Percentiles rank a stretch among this genome's conserved stretches.
Conservation (phyloP, 495 filamentous ascomycete species). For the Clavariopsis aquatica region DNA sequence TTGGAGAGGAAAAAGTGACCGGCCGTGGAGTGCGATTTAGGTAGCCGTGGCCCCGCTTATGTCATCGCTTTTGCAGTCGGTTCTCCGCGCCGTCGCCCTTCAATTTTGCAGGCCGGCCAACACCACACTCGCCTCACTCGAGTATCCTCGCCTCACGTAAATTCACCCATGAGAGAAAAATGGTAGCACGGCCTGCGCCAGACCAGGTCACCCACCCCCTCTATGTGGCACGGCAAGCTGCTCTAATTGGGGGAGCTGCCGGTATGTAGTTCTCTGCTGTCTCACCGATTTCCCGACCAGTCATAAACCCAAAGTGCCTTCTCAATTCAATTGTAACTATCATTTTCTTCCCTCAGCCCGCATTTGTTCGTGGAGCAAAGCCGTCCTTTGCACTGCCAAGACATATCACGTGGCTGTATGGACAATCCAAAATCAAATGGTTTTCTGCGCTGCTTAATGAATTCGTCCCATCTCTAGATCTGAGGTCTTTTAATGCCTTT, state of each 20-base stretch:
- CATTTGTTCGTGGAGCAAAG: neutral
- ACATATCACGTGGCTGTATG: neutral
- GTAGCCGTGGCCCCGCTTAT: slow-evolving; percentile 1
- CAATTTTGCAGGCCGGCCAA: neutral
- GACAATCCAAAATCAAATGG: neutral
- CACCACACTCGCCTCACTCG: neutral
- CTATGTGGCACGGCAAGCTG: slow-evolving; percentile 19
- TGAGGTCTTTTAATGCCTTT: too few species aligned
- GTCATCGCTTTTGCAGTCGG: neutral
- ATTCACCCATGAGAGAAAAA: slow-evolving; percentile 15
- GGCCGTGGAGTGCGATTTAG: slow-evolving; percentile 24
- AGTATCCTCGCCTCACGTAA: neutral
- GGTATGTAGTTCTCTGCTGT: slow-evolving; percentile 18
- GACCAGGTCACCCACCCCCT: slow-evolving; percentile 19
- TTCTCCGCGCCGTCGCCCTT: neutral
- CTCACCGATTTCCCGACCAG: neutral
- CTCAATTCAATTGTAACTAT: neutral
- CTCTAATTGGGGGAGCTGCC: slow-evolving; percentile 16
- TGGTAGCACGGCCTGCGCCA: slow-evolving; percentile 15
- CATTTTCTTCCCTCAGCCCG: neutral
- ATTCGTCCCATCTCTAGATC: too few species aligned
- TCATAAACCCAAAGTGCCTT: neutral
- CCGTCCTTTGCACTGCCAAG: neutral
- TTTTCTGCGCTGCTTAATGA: neutral
- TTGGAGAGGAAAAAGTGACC: slow-evolving; percentile 18